These are phyloP conservation scores for Galeopsis tetrahit DNA, from an alignment of 257 asterid genomes.

Conservation along the genomic window DNA sequence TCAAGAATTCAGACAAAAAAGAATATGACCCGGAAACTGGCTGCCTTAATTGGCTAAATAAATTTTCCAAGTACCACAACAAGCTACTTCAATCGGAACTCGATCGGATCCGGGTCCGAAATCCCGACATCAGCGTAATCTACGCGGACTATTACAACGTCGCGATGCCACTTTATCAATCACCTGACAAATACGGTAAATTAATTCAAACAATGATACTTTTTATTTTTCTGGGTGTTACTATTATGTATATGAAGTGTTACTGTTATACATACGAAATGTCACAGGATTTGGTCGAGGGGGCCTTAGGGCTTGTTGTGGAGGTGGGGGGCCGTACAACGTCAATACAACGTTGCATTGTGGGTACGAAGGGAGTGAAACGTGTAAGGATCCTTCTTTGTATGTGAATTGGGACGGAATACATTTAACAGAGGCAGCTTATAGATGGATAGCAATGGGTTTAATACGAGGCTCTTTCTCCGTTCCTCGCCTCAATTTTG, in stretches of 20 bases:
- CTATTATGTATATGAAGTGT: too few relatives aligned
- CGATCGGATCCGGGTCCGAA: slow-evolving; percentile 18
- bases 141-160: slow-evolving; percentile 58
- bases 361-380: slow-evolving; percentile 3
- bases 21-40: slow-evolving; percentile 50
- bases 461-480: slow-evolving; percentile 37
- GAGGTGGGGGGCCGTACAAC: slow-evolving; percentile 43
- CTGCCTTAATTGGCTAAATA: slow-evolving; percentile 52
- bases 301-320: slow-evolving; percentile 44
- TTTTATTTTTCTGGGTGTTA: too few relatives aligned
- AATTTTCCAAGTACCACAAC: slow-evolving; percentile 30
- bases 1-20: slow-evolving; percentile 23
- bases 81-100: not conserved
- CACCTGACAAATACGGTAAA: slow-evolving; percentile 37
- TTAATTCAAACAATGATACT: too few relatives aligned
- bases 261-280: too few relatives aligned
- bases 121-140: slow-evolving; percentile 48
- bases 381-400: slow-evolving; percentile 42
- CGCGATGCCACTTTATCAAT: slow-evolving; percentile 38
- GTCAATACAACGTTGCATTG: not conserved
- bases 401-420: slow-evolving; percentile 47
- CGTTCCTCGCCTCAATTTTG: not conserved
- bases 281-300: slow-evolving; percentile 34
- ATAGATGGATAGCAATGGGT: slow-evolving; percentile 33
- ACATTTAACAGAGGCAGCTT: slow-evolving; percentile 52